These are phyloP conservation scores for Trichosporon faecale DNA, from an alignment of 1,284 basidiomycete genomes.

Conservation along the genomic window DNA sequence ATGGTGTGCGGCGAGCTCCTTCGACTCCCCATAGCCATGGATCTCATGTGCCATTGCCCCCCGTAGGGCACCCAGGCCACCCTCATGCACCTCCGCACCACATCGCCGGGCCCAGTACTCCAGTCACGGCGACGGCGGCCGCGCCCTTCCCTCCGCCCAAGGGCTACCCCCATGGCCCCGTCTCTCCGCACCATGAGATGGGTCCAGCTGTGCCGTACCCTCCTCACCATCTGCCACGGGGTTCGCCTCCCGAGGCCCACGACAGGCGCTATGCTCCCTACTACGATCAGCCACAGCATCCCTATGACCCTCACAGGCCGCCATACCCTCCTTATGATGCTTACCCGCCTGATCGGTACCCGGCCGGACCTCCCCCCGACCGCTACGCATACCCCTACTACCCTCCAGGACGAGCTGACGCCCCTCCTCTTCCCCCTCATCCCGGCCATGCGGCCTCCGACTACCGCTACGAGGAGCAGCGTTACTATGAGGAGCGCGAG, in stretches of 20 bases:
- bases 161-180: constrained; percentile 18
- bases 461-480: constrained; percentile 22
- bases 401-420: constrained; percentile 13
- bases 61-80: constrained; percentile 11
- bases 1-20: constrained; percentile 24
- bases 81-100: constrained; percentile 24
- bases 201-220: background rate
- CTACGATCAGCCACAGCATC: constrained; percentile 20
- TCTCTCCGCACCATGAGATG: constrained; percentile 15
- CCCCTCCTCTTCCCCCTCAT: constrained; percentile 10
- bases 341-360: constrained; percentile 20
- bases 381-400: constrained; percentile 15
- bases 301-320: constrained; percentile 21
- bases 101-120: constrained; percentile 20
- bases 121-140: constrained; percentile 22
- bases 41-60: constrained; percentile 13
- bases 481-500: constrained; percentile 21
- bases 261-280: constrained; percentile 21
- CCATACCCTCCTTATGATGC: constrained; percentile 13
- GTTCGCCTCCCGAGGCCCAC: constrained; percentile 12
- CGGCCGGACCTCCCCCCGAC: background rate
- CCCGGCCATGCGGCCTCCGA: constrained; percentile 16
- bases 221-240: background rate
- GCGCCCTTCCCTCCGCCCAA: constrained; percentile 21
- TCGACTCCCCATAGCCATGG: constrained; percentile 15